Evolutionary conservation across 352 stramenopile genomes (phyloP).

Genomic region (Blastocystis hominis): DNA sequence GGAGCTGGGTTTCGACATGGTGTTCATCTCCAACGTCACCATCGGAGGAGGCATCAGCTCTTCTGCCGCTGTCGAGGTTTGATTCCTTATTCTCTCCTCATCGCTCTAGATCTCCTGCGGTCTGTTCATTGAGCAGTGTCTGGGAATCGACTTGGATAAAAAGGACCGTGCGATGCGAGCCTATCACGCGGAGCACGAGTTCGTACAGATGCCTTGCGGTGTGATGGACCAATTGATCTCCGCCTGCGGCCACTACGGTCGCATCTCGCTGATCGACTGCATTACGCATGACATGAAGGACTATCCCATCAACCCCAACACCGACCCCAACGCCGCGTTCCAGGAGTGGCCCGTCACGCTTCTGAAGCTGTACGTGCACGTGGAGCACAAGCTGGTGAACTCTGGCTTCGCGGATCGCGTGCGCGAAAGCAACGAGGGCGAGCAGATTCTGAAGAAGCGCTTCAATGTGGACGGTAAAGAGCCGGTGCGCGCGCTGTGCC

Average conservation of each 20-base stretch:
- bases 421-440: slow-evolving; percentile 2
- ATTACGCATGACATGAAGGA: slow-evolving; percentile 36
- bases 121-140: slow-evolving; percentile 34
- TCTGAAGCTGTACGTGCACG: slow-evolving; percentile 28
- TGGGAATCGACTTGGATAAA: slow-evolving; percentile 2
- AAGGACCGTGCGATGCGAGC: slow-evolving; percentile 42
- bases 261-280: slow-evolving; percentile 43
- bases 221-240: slow-evolving; percentile 55
- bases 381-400: slow-evolving; percentile 53
- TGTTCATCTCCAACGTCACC: slow-evolving; percentile 33
- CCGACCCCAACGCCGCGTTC: background rate
- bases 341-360: slow-evolving; percentile 30
- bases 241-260: slow-evolving; percentile 7
- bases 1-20: slow-evolving; percentile 7
- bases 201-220: slow-evolving; percentile 40
- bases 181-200: slow-evolving; percentile 8
- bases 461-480: background rate
- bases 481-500: background rate
- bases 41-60: slow-evolving; percentile 27
- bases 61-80: slow-evolving; percentile 39
- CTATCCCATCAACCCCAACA: background rate
- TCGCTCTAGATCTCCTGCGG: slow-evolving; percentile 10
- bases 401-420: slow-evolving; percentile 7
- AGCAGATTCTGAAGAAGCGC: background rate
- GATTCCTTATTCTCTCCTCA: background rate